These are phyloP conservation scores for Chenopodium berlandieri DNA, from an alignment of 148 eudicot genomes.

Conservation along the genomic window DNA sequence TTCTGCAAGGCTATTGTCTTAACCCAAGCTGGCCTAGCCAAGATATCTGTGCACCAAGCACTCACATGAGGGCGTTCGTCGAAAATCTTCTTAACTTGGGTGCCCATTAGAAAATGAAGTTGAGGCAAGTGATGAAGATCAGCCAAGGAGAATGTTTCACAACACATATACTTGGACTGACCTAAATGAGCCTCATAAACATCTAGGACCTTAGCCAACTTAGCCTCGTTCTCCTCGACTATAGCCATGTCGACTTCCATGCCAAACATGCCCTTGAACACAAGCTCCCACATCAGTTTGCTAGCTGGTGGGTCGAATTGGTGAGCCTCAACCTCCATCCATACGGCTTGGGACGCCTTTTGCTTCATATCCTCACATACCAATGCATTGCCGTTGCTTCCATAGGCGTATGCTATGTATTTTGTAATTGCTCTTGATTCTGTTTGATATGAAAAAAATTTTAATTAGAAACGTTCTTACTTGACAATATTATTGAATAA, in stretches of 20 bases:
- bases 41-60: constrained; percentile 17
- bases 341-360: constrained; percentile 41
- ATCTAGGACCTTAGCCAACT: constrained; percentile 52
- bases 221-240: constrained; percentile 39
- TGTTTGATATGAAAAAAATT: constrained; percentile 15
- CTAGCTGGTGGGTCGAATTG: constrained; percentile 23
- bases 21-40: background rate
- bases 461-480: too few relatives aligned
- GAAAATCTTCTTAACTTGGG: constrained; percentile 36
- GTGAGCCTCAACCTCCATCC: constrained; percentile 55
- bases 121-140: constrained; percentile 68
- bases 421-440: constrained; percentile 73
- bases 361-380: constrained; percentile 36
- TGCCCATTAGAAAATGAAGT: constrained; percentile 35
- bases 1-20: background rate
- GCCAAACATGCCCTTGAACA: constrained; percentile 39
- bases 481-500: too few relatives aligned
- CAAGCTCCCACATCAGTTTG: constrained; percentile 47
- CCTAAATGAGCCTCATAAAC: constrained; percentile 58
- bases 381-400: constrained; percentile 46
- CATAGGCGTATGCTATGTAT: constrained; percentile 45
- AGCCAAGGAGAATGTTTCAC: constrained; percentile 49
- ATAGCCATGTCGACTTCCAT: constrained; percentile 31
- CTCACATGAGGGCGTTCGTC: constrained; percentile 50
- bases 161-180: constrained; percentile 58